Evolutionary conservation across 2,329 filamentous ascomycete genomes (phyloP), one percentile per base, ranked within the genome.

Genomic region (Fusarium bulbicola): DNA sequence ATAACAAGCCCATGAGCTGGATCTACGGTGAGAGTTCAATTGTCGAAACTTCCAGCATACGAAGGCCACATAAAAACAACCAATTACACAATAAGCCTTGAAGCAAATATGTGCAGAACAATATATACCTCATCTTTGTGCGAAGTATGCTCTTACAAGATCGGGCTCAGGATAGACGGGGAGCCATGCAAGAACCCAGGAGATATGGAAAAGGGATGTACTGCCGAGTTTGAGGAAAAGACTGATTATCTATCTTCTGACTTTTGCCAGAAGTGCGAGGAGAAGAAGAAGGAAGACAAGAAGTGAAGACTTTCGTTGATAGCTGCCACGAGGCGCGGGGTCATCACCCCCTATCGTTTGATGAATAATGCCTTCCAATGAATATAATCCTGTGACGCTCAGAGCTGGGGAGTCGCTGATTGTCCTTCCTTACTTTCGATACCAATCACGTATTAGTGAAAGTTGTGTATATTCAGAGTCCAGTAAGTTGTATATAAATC

Each of bases 321-420:
- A 10, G 18, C 7, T 16, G 7, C 4, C 11, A 10, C 1, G 18
- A 52, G 18, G 3, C 2, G 2, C 3, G 13, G 9, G 10, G 3
- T 28, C 9, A 37, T 20, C 13, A 36, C 8, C 16, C 5, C n/a
- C 0, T 14, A 32, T 50, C 8, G 6, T 18, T 18, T 34, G 11
- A 20, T 32, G 11, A 50, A 32, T 4, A 13, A 24, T 14, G 3
- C 2, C 3, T 10, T 50, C 3, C 8, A 20, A 15, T 20, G 5
- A 1, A 34, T 24, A 24, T 6, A 24, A 5, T 24, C 3, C 6
- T 9, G n/a, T 20, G 16, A 15, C 3, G 6, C 13, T 20, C 4
- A 3, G 6, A 11, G 6, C 3, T 20, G 6, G 6, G 10, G 4
- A 24, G 8, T 20, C 4, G 24, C 2, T 24, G 16, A 20, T 8